A percentile compares a stretch with the other conserved stretches of the same genome.
Evolutionary conservation across 768 basidiomycete genomes (phyloP).

Genomic region (Pisolithus marmoratus): DNA sequence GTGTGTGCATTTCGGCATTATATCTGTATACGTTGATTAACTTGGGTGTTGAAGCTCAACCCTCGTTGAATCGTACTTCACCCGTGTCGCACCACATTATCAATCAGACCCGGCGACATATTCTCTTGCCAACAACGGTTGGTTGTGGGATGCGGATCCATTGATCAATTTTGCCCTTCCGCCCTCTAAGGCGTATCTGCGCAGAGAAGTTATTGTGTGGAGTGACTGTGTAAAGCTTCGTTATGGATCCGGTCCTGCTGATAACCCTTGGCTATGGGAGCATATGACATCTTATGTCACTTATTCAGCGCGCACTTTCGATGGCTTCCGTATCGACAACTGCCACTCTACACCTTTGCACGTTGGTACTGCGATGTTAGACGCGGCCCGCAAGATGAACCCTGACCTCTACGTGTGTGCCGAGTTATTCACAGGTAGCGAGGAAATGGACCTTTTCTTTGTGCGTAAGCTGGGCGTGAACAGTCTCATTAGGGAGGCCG

Average conservation of each 20-base stretch:
- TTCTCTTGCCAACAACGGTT: slow-evolving; percentile 94
- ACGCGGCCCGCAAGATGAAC: slow-evolving; percentile 81
- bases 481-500: slow-evolving; percentile 90
- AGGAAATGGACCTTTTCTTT: slow-evolving; percentile 89
- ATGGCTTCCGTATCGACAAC: slow-evolving; percentile 98
- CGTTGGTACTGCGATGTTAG: slow-evolving; percentile 94
- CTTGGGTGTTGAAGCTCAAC: slow-evolving; percentile 51
- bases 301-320: slow-evolving; percentile 75
- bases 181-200: slow-evolving; percentile 90
- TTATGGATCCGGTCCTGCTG: slow-evolving; percentile 72
- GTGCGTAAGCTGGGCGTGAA: slow-evolving; percentile 92
- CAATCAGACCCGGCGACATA: slow-evolving; percentile 50
- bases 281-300: slow-evolving; percentile 85
- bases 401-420: slow-evolving; percentile 96
- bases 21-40: slow-evolving; percentile 4
- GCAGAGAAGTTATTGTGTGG: slow-evolving; percentile 97
- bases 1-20: slow-evolving; percentile 39
- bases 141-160: slow-evolving; percentile 98
- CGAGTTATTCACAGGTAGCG: slow-evolving; percentile 93
- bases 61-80: slow-evolving; percentile 90
- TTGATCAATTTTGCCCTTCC: slow-evolving; percentile 89
- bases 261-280: slow-evolving; percentile 93
- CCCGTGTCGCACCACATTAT: slow-evolving; percentile 60
- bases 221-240: slow-evolving; percentile 97
- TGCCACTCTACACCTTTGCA: slow-evolving; percentile 96